Evolutionary conservation across 2,329 filamentous ascomycete species (phyloP).

Genomic region (Talaromyces funiculosus): DNA sequence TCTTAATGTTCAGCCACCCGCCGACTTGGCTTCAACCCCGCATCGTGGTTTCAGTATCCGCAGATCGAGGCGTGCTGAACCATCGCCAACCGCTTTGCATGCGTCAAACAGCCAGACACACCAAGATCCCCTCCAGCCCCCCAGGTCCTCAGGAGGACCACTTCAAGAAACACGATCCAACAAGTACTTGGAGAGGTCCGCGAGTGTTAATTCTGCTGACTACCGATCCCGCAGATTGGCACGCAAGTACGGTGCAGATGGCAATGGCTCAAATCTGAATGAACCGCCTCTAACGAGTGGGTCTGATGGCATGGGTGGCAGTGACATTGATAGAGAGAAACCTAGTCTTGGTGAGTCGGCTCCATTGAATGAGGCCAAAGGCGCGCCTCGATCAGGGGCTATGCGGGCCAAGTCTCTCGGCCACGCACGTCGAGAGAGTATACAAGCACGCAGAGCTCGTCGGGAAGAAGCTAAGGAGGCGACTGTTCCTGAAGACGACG

Average conservation of each 20-base stretch:
- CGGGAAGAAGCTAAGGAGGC: constrained; percentile 67
- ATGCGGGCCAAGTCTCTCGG: constrained; percentile 80
- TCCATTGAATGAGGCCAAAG: constrained; percentile 47
- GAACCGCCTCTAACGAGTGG: constrained; percentile 71
- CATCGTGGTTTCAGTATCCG: constrained; percentile 87
- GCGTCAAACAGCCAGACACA: constrained; percentile 59
- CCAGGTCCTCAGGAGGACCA: constrained; percentile 51
- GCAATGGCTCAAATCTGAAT: constrained; percentile 47
- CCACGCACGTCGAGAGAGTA: constrained; percentile 83
- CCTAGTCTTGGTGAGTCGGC: constrained; percentile 45
- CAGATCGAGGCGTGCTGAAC: constrained; percentile 51
- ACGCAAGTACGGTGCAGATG: constrained; percentile 51
- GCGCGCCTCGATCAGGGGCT: constrained; percentile 56
- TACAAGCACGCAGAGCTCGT: constrained; percentile 73
- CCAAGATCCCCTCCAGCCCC: constrained; percentile 71
- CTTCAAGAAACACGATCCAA: constrained; percentile 52
- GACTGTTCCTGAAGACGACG: constrained; percentile 86
- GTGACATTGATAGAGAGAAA: constrained; percentile 37
- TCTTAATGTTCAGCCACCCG: constrained; percentile 72
- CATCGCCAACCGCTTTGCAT: constrained; percentile 52
- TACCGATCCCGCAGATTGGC: constrained; percentile 59
- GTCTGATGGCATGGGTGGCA: constrained; percentile 65
- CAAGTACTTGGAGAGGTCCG: constrained; percentile 73
- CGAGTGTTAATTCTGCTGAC: constrained; percentile 86
- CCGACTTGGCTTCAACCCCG: constrained; percentile 59